These are phyloP conservation scores for Geotrichum bryndzae DNA, from an alignment of 1,139 yeast species.

Conservation along the genomic window DNA sequence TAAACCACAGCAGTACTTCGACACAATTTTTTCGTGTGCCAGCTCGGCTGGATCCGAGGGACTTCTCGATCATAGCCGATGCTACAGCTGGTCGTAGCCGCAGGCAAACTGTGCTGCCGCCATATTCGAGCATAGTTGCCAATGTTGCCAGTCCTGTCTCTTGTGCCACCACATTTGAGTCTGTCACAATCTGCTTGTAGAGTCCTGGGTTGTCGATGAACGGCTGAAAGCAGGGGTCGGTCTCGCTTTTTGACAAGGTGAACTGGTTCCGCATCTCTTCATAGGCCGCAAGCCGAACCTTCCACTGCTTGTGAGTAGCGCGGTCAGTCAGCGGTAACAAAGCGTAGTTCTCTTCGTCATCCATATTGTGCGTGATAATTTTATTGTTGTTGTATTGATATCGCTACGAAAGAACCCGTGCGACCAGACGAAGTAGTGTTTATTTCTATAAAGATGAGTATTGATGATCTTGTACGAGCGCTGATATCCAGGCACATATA, in stretches of 20 bases:
- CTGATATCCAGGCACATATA: no score
- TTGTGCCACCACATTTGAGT: slow-evolving; percentile 87
- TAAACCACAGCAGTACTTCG: slow-evolving; percentile 57
- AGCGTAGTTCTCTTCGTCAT: slow-evolving; percentile 51
- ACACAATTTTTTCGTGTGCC: slow-evolving; percentile 63
- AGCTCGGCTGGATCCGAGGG: slow-evolving; percentile 70
- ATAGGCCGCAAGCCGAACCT: slow-evolving; percentile 77
- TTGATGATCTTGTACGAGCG: no score
- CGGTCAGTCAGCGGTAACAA: slow-evolving; percentile 61
- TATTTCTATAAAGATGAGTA: background rate
- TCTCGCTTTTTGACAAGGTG: slow-evolving; percentile 48
- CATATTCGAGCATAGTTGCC: slow-evolving; percentile 51
- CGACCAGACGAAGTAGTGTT: background rate
- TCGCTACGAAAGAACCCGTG: background rate
- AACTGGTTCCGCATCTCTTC: slow-evolving; percentile 56
- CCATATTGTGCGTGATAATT: slow-evolving; percentile 4
- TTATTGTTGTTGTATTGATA: background rate
- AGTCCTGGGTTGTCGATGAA: slow-evolving; percentile 47
- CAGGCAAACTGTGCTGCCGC: slow-evolving; percentile 43
- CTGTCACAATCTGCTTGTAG: slow-evolving; percentile 57
- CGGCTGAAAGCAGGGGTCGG: slow-evolving; percentile 48
- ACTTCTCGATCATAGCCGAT: slow-evolving; percentile 67
- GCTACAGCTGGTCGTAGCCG: slow-evolving; percentile 43
- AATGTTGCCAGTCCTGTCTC: slow-evolving; percentile 67
- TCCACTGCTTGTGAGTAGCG: slow-evolving; percentile 74